Percentiles rank a stretch among this genome's conserved stretches.
These are phyloP conservation scores for Dictyostelium firmibasis DNA, from an alignment of 78 protist species.

Conservation along the genomic window DNA sequence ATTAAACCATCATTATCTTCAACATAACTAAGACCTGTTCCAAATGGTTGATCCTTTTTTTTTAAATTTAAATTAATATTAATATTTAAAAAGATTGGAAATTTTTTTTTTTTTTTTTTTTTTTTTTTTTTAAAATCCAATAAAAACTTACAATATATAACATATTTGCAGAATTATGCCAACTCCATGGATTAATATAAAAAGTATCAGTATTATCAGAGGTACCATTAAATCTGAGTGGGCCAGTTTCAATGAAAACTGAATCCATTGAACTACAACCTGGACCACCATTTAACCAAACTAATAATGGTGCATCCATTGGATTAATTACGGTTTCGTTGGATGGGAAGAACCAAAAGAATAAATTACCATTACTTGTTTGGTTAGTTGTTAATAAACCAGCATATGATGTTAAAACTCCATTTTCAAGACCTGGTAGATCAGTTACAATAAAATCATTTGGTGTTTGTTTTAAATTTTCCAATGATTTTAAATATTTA, in stretches of 20 bases:
- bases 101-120: not conserved
- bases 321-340: slow-evolving; percentile 26
- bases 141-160: slow-evolving; percentile 22
- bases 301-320: slow-evolving; percentile 61
- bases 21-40: slow-evolving; percentile 28
- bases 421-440: slow-evolving; percentile 34
- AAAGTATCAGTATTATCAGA: not conserved
- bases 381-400: slow-evolving; percentile 45
- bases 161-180: slow-evolving; percentile 55
- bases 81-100: no score
- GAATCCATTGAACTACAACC: not conserved
- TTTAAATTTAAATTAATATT: no score
- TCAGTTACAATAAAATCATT: not conserved
- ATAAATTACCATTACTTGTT: slow-evolving; percentile 50
- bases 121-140: not conserved
- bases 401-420: not conserved
- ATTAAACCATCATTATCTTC: not conserved
- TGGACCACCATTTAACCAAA: slow-evolving; percentile 15
- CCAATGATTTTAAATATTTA: not conserved
- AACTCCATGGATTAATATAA: slow-evolving; percentile 51
- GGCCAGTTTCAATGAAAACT: slow-evolving; percentile 41
- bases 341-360: slow-evolving; percentile 75
- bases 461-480: not conserved
- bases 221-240: slow-evolving; percentile 12
- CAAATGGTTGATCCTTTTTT: slow-evolving; percentile 36